These are phyloP conservation scores for Trypanosoma cruzi DNA, from an alignment of 208 protist species.

Conservation along the genomic window DNA sequence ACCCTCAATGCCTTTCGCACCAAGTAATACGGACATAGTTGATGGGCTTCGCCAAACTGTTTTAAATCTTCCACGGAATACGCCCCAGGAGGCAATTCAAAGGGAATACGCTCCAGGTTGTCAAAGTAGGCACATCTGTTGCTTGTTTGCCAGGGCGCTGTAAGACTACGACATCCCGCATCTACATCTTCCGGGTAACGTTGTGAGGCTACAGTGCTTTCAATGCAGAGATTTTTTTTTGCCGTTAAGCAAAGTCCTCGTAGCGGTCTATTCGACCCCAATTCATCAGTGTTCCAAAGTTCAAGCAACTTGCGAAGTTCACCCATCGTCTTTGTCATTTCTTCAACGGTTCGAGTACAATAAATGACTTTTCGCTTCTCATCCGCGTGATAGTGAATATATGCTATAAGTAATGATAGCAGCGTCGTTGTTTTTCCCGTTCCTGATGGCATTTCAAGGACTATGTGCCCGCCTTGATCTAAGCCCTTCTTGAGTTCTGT, in stretches of 20 bases:
- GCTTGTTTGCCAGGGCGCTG: slow-evolving; percentile 91
- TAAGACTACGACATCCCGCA: slow-evolving; percentile 92
- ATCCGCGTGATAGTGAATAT: slow-evolving; percentile 91
- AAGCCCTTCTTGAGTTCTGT: slow-evolving; percentile 95
- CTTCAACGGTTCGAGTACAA: slow-evolving; percentile 98
- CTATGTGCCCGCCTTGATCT: slow-evolving; percentile 94
- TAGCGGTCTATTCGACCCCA: slow-evolving; percentile 51
- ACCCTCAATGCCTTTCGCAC: slow-evolving; percentile 84
- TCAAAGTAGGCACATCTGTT: slow-evolving; percentile 85
- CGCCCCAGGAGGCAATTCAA: slow-evolving; percentile 93
- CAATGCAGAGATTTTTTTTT: slow-evolving; percentile 97
- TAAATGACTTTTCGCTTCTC: slow-evolving; percentile 98
- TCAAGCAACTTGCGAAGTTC: slow-evolving; percentile 92
- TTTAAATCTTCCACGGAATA: slow-evolving; percentile 97
- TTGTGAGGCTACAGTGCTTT: slow-evolving; percentile 75
- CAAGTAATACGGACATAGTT: slow-evolving; percentile 97
- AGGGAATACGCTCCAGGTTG: slow-evolving; percentile 46
- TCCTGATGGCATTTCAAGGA: slow-evolving; percentile 99
- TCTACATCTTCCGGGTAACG: slow-evolving; percentile 93
- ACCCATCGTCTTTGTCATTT: slow-evolving; percentile 98
- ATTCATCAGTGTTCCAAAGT: slow-evolving; percentile 73
- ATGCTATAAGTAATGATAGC: slow-evolving; percentile 96
- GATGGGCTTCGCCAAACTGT: slow-evolving; percentile 84
- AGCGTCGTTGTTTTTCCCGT: slow-evolving; percentile 99
- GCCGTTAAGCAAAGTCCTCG: slow-evolving; percentile 87